Conservation (phyloP, 2,329 filamentous ascomycete genomes). For the Cordyceps militaris region DNA sequence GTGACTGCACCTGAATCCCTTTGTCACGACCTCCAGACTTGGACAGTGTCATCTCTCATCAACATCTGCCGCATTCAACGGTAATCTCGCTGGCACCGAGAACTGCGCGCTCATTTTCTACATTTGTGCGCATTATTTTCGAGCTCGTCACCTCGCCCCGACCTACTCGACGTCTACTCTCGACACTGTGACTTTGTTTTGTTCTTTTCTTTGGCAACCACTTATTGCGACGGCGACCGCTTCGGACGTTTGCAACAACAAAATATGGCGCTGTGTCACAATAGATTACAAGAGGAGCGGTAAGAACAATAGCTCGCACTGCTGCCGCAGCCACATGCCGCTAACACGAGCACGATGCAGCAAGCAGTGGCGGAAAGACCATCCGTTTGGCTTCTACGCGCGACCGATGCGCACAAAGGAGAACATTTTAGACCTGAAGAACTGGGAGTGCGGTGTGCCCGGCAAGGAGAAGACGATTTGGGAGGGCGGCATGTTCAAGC, state of each 20-base stretch:
- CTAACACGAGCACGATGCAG: conserved; percentile 38
- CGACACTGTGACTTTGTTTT: not conserved
- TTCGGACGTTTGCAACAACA: not conserved
- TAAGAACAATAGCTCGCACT: conserved; percentile 34
- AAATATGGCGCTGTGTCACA: conserved; percentile 79
- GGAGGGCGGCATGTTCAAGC: conserved; percentile 96
- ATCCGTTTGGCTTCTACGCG: conserved; percentile 96
- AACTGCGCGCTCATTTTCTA: not conserved
- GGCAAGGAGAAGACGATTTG: conserved; percentile 96
- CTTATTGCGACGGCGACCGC: not conserved
- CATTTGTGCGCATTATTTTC: not conserved
- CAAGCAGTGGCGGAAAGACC: conserved; percentile 94
- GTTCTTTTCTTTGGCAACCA: not conserved
- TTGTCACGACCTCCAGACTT: not conserved
- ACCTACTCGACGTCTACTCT: not conserved
- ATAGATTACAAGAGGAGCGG: conserved; percentile 83
- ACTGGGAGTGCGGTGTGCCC: conserved; percentile 94
- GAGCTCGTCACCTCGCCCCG: not conserved
- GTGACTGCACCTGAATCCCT: not conserved
- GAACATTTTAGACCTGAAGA: conserved; percentile 83
- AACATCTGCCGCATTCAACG: not conserved
- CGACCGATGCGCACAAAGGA: conserved; percentile 73
- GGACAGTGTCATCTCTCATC: not conserved
- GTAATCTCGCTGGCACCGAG: not conserved
- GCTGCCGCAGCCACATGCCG: not conserved